Base-by-base conservation (phyloP, 805 yeast species). In the Candida insectalens region DNA sequence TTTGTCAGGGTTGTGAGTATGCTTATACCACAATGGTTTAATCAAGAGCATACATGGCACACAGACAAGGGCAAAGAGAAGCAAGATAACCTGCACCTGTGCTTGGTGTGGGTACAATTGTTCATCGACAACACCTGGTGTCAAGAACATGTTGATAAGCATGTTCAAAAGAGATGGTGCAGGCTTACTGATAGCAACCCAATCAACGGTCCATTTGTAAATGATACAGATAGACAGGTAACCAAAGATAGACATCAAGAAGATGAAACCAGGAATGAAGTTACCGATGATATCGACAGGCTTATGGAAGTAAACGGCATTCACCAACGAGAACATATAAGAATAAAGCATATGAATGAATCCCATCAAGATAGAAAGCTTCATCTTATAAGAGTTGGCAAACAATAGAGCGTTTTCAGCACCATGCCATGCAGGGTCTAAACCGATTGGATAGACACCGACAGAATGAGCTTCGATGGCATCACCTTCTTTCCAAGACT, bases 371-470 rank as follows among this genome's bases (percentile, higher is more conserved):
- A 92, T 80, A 2, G 97, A 87, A 40, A 92, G 67, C 59, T 92
- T 92, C 99, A 92, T 92, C 67, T 92, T 92, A 64, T 84, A 92
- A 3, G 97, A 88, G 63, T 92, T 92, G 33, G 95, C 74, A 61
- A 92, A 92, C 38, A 94, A 60, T 48, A 92, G 67, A 33, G 79
- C 77, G 62, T 92, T 92, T 46, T 92, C 98, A 27, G 97, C 71
- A 13, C 96, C 96, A 58, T 92, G 99, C 99, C 99, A 92, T 8
- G 80, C 83, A 43, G 80, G 83, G 60, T 92, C 99, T 34, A 92
- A 60, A 34, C 99, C 99, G 53, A 92, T 63, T 4, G 78, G 63
- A 52, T 92, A 92, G 9, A 74, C 74, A 6, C 89, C 84, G 10
- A 65, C 65, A 46, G 71, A 67, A 25, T 65, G 65, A 9, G 87